Evolutionary conservation across 352 stramenopile species (phyloP).

Genomic region (Phytophthora hibernalis): DNA sequence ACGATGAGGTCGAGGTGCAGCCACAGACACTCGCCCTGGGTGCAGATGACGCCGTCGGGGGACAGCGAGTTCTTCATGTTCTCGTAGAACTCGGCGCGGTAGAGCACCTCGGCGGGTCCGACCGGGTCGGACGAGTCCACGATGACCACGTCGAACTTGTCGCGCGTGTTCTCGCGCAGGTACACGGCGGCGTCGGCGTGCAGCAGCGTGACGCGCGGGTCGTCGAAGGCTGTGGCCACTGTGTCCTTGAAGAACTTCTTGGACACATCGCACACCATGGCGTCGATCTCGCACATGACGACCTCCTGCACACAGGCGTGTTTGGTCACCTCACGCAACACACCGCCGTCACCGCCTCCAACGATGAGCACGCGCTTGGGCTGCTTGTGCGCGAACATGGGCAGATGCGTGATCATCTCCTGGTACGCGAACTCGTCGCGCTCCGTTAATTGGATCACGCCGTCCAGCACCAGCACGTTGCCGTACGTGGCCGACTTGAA

Average conservation of each 20-base stretch:
- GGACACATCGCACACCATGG: conserved; percentile 96
- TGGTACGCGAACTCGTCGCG: conserved; percentile 99
- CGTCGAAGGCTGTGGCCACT: conserved; percentile 95
- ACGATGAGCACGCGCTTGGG: conserved; percentile 98
- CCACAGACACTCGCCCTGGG: conserved; percentile 98
- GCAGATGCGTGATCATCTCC: conserved; percentile 99
- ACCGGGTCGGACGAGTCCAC: conserved; percentile 97
- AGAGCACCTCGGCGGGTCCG: conserved; percentile 95
- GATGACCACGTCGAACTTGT: conserved; percentile 97
- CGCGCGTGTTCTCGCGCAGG: conserved; percentile 78
- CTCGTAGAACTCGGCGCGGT: conserved; percentile 96
- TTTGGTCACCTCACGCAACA: conserved; percentile 96
- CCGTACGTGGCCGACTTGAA: conserved; percentile 98
- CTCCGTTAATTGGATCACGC: conserved; percentile 99
- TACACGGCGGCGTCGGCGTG: conserved; percentile 93
- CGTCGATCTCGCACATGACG: conserved; percentile 99
- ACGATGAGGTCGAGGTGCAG: conserved; percentile 98
- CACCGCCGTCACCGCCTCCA: conserved; percentile 97
- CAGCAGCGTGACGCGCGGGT: conserved; percentile 95
- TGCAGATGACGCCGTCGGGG: conserved; percentile 88
- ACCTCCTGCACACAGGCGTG: conserved; percentile 96
- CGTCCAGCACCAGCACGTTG: conserved; percentile 98
- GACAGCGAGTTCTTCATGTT: conserved; percentile 92
- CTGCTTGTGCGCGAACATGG: conserved; percentile 95
- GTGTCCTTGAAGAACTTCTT: conserved; percentile 94